Evolutionary conservation across 1,284 basidiomycete genomes (phyloP), one percentile per base, ranked within the genome.

Genomic region (Mycosarcoma mackinlayi): DNA sequence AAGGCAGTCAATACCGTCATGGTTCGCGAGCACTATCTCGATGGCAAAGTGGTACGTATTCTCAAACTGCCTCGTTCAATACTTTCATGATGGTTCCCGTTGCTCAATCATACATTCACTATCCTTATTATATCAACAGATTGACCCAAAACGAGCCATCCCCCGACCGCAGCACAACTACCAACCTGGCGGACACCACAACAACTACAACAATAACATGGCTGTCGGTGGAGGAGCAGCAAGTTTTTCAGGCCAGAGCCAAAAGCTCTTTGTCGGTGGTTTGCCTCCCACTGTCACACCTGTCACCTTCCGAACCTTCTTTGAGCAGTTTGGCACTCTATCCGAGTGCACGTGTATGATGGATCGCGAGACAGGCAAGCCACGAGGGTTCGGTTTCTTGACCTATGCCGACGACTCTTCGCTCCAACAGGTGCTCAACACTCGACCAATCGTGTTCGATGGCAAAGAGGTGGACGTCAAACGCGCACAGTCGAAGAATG

Each of bases 341-440:
- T 90, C 94, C 78, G 95, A 98, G 83, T 93, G 94, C 47, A 98
- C 94, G 0, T 93, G 98, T 78, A 98, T 99, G 96, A 88, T 97
- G 78, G 96, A 99, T 84, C 91, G 94, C 50, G 93, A 98, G 83
- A 97, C 93, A 16, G 92, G 92, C 30, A 86, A 94, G 45, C 94
- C 92, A 84, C 95, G 98, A 83, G 96, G 96, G 6, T 99, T 98
- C 77, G 96, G 96, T 0, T 99, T 99, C 80, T 90, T 98, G 19
- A 96, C 93, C 0, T 96, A 97, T 76, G 86, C 85, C 28, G 91
- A 94, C 79, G 92, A 94, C 71, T 89, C 90, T 9, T 89, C 91
- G 68, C 92, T 94, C 37, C 89, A 92, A 62, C 89, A 89, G 27
- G 75, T 82, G 11, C 57, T 84, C 19, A 54, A 40, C 13, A 64